Evolutionary conservation across 371 early-diverging fungal genomes (phyloP), one percentile per base, ranked within the genome.

Genomic region (Cokeromyces recurvatus): DNA sequence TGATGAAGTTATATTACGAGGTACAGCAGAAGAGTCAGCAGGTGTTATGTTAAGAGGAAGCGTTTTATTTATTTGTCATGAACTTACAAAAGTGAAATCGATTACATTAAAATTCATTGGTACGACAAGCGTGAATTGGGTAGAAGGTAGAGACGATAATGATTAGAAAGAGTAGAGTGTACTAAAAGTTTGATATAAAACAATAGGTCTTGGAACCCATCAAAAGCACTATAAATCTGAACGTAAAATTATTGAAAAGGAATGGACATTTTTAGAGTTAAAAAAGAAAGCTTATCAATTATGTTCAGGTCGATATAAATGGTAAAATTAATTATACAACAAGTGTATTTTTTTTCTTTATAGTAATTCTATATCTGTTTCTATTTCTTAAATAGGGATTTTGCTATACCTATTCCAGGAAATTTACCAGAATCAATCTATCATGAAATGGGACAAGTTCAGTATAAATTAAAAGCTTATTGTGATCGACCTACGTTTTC

Each of bases 341-440:
- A 16, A 6, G 36, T n/a, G 7, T 27, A 16, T 43, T 16, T 31
- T 43, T 2, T 20, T 15, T 12, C 3, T 21, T 8, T 12, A 31
- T 43, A 20, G n/a, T n/a, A n/a, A n/a, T n/a, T n/a, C n/a, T 27
- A 15, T 19, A 22, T 27, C 4, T 16, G 20, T 38, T 21, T 41
- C 25, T 35, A 36, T 49, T 16, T 45, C 16, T 35, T 11, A 35
- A 6, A 41, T 15, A 66, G 66, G 66, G 55, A 64, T 21, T 70
- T 74, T 46, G 57, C 61, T 43, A 27, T 69, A 23, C 58, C 61
- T 6, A 29, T 75, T 19, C 69, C 71, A n/a, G 62, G 68, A 17
- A 38, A 62, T 45, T 32, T 69, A 21, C 76, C 72, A 7, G 61
- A 66, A 32, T 53, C 67, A 2, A 56, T 75, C 11, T 46, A 67